Percentiles rank a stretch among this genome's conserved stretches.
Conservation (phyloP, 2,329 filamentous ascomycete genomes). For the Fusarium buxicola region DNA sequence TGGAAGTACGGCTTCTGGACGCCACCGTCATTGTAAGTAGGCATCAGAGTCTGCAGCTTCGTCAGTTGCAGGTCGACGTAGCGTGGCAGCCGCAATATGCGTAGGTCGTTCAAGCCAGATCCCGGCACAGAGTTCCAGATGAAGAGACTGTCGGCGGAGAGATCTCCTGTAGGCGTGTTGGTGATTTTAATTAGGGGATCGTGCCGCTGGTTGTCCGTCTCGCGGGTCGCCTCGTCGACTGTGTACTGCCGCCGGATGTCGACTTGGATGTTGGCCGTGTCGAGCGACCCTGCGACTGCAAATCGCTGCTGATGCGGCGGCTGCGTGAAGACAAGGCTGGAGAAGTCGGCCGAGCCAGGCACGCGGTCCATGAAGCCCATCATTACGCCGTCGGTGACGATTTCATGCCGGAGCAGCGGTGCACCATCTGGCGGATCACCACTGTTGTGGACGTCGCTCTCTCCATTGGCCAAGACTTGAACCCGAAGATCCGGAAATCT, state of each 20-base stretch:
- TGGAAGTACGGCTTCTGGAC: constrained; percentile 6
- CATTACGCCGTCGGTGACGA: constrained; percentile 4
- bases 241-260: constrained; percentile 5
- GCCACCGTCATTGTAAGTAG: too few relatives aligned
- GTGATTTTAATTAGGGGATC: neutral
- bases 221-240: neutral
- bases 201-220: neutral
- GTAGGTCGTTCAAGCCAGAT: neutral
- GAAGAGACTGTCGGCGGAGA: neutral
- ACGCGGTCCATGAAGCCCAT: constrained; percentile 1
- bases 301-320: neutral
- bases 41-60: too few relatives aligned
- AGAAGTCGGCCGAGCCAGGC: neutral
- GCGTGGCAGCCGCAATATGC: too few relatives aligned
- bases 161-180: neutral
- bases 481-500: constrained; percentile 52
- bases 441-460: neutral
- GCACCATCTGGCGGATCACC: neutral
- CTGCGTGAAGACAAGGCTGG: neutral
- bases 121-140: neutral
- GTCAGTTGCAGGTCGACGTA: neutral
- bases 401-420: constrained; percentile 1
- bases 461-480: neutral
- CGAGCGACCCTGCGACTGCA: constrained; percentile 1
- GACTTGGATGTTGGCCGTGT: neutral